Percentiles rank a stretch among this genome's conserved stretches.
These are phyloP conservation scores for Dalbergia oliveri DNA, from an alignment of 306 rosid species.

Conservation along the genomic window DNA sequence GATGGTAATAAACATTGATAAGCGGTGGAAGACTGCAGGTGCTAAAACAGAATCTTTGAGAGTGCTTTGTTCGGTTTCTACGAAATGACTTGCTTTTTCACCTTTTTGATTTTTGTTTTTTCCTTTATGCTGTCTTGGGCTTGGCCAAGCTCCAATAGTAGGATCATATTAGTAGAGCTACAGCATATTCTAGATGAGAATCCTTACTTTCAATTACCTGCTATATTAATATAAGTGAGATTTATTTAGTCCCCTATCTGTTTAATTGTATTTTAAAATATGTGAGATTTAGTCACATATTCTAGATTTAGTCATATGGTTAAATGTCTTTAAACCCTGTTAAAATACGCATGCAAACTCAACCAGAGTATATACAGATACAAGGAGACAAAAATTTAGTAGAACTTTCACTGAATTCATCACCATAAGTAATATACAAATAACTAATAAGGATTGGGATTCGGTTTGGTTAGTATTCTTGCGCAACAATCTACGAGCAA, in stretches of 20 bases:
- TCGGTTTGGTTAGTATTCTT: neutral
- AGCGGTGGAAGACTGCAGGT: neutral
- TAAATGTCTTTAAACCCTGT: neutral
- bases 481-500: neutral
- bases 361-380: neutral
- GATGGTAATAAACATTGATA: constrained; percentile 3
- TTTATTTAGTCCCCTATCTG: neutral
- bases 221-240: neutral
- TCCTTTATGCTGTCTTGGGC: neutral
- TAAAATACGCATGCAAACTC: neutral
- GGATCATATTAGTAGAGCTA: neutral
- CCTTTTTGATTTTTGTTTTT: neutral
- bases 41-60: neutral
- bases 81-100: neutral
- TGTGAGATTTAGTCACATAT: no score
- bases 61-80: neutral
- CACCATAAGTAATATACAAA: neutral
- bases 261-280: neutral
- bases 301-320: neutral
- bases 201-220: neutral
- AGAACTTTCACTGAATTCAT: neutral
- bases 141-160: neutral
- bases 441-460: neutral
- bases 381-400: neutral
- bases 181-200: constrained; percentile 17